phyloP scores from a whole-genome alignment of 768 basidiomycete genomes.

The Paxillus rubicundulus region DNA sequence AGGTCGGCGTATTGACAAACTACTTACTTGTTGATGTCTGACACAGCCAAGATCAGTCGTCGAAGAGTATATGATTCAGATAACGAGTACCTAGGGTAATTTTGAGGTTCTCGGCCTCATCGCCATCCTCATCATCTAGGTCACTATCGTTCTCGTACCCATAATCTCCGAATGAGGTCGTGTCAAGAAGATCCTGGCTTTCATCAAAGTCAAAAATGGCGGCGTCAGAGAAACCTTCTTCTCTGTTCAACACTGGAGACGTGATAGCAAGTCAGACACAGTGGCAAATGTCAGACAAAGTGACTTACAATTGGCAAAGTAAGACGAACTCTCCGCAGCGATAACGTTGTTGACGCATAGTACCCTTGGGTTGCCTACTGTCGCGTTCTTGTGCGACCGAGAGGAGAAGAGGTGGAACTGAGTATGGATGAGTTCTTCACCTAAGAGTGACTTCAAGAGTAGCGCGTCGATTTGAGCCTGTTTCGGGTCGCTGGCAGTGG shows the following conservation, averaged over 20 bases:
- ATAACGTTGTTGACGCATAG: conserved; percentile 16
- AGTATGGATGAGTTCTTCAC: conserved; percentile 18
- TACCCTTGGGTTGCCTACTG: conserved; percentile 8
- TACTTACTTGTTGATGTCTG: too few relatives aligned
- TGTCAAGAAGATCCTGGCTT: neutral
- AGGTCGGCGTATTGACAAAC: too few relatives aligned
- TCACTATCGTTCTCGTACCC: conserved; percentile 26
- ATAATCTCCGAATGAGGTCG: conserved; percentile 9
- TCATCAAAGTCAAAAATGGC: conserved; percentile 7
- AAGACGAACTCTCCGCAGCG: conserved; percentile 11
- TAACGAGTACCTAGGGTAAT: neutral
- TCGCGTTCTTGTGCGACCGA: conserved; percentile 9
- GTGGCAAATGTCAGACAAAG: neutral
- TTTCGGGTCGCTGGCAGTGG: too few relatives aligned
- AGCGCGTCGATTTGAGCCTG: conserved; percentile 1
- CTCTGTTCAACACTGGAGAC: neutral
- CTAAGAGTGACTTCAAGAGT: conserved; percentile 5
- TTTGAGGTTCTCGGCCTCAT: neutral
- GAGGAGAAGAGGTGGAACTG: conserved; percentile 18
- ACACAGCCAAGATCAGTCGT: too few relatives aligned
- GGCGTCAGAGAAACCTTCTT: neutral
- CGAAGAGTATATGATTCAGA: too few relatives aligned
- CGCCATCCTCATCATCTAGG: conserved; percentile 21
- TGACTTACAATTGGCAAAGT: conserved; percentile 16
- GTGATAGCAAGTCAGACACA: neutral